Evolutionary conservation across 179 eudicot species (phyloP), one percentile per base, ranked within the genome.

Genomic region (Gypsophila paniculata): DNA sequence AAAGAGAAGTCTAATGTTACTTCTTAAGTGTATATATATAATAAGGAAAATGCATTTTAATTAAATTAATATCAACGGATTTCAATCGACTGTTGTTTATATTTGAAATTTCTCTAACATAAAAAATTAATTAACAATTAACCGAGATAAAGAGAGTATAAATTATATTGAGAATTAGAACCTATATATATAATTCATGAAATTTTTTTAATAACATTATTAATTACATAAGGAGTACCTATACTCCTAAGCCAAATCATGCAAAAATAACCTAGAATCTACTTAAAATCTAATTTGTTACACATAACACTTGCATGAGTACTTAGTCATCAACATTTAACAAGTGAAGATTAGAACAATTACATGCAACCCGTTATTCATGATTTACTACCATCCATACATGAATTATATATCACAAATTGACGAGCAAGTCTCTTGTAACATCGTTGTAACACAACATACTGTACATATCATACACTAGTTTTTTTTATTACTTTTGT

Each of bases 331-430:
- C 2, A 8, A 61, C 44, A 32, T 29, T 61, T n/a, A 13, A 62
- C 66, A 17, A 62, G 66, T 62, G 46, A 62, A 34, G 34, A 34
- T 62, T 62, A 62, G 48, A 12, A 34, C 13, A 34, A 32, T 62
- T 62, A 13, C 62, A 58, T 21, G 26, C 62, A 58, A 58, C 26
- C 8, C 62, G 23, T 58, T n/a, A n/a, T n/a, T 58, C 26, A 54
- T 54, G 21, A 8, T 10, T 22, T 58, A 58, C 34, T 23, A 57
- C 2, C 11, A 21, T 23, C 29, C 26, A 23, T 54, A 4, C 46
- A 42, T 42, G 46, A 42, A 42, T 42, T 2, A 42, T 42, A 9
- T 36, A 36, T n/a, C n/a, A n/a, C n/a, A n/a, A n/a, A n/a, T 29
- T 29, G 4, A 29, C 34, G 34, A 29, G 34, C 4, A 1, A 29